phyloP scores from a whole-genome alignment of 2,329 filamentous ascomycete species.

The Colletotrichum higginsianum region DNA sequence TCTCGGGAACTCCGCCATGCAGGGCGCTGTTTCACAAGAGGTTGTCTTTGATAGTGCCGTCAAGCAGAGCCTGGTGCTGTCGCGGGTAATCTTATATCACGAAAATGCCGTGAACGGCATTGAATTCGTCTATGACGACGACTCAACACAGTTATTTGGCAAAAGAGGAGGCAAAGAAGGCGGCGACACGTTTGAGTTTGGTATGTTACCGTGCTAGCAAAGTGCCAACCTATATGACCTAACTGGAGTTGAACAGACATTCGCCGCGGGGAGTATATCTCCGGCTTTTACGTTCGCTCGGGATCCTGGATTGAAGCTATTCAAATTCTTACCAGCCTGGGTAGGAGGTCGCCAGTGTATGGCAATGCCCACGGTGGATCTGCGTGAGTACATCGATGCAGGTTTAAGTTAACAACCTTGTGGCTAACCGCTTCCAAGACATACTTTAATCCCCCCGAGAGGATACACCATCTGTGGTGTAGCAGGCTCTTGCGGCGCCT shows the following conservation, averaged over 20 bases:
- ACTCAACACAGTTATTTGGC: constrained; percentile 87
- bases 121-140: constrained; percentile 94
- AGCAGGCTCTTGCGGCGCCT: constrained; percentile 83
- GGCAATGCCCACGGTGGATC: constrained; percentile 86
- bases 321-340: constrained; percentile 89
- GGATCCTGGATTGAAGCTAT: constrained; percentile 90
- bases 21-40: constrained; percentile 79
- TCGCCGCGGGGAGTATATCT: constrained; percentile 86
- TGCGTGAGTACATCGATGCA: constrained; percentile 73
- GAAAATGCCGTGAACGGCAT: constrained; percentile 82
- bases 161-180: constrained; percentile 80
- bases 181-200: constrained; percentile 82
- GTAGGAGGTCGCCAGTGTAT: constrained; percentile 88
- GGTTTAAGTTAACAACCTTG: constrained; percentile 4
- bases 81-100: constrained; percentile 82
- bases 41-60: constrained; percentile 80
- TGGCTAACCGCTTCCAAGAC: constrained; percentile 65
- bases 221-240: constrained; percentile 35
- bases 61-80: constrained; percentile 80
- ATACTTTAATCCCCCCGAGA: constrained; percentile 88
- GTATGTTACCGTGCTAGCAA: constrained; percentile 62
- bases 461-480: constrained; percentile 92
- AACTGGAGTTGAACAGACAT: constrained; percentile 71
- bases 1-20: constrained; percentile 80
- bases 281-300: constrained; percentile 87